Base-by-base conservation (phyloP, 2,329 filamentous ascomycete species). In the Colletotrichum tropicale region DNA sequence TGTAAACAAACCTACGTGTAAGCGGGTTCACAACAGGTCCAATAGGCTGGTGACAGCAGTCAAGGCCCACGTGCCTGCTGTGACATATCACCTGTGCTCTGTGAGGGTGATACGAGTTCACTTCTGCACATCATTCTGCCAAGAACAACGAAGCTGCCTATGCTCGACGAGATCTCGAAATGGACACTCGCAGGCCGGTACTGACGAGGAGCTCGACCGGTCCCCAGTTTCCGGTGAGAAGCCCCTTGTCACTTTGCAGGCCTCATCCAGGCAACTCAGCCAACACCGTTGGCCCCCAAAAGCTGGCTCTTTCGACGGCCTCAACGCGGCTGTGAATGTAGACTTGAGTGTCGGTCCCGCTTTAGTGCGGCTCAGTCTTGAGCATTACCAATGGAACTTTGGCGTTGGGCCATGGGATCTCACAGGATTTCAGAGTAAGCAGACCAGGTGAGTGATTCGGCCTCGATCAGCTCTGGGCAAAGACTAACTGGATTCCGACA, bases 241-340 rank as follows among this genome's bases (percentile, higher is more conserved):
- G 13, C 66, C 58, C 32, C 36, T 21, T 66, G 21, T 52, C 43
- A 4, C 24, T 60, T 52, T 28, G 36, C 34, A 12, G 43, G 55
- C 24, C 65, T 43, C 38, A 16, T 30, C 24, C 21, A 21, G 21
- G 18, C 18, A 48, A 32, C 30, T 15, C 28, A 24, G 65, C n/a
- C 43, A 64, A 64, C 68, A 21, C n/a, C 38, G 7, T 13, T 52
- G 56, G 32, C 62, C 56, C 21, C 34, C 65, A 52, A 18, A 30
- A 60, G 48, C n/a, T 52, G 65, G 38, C 21, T 48, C 26, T 24
- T 8, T 21, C 58, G 30, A 74, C 32, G 70, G 74, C 70, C 34
- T 76, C 34, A 38, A 18, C 30, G 56, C 32, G 70, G 74, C 74
- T 69, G 58, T 76, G 70, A 68, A 69, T 60, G 56, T 76, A 60